These are phyloP conservation scores for Castanopsis chinensis DNA, from an alignment of 306 rosid genomes.

Conservation along the genomic window DNA sequence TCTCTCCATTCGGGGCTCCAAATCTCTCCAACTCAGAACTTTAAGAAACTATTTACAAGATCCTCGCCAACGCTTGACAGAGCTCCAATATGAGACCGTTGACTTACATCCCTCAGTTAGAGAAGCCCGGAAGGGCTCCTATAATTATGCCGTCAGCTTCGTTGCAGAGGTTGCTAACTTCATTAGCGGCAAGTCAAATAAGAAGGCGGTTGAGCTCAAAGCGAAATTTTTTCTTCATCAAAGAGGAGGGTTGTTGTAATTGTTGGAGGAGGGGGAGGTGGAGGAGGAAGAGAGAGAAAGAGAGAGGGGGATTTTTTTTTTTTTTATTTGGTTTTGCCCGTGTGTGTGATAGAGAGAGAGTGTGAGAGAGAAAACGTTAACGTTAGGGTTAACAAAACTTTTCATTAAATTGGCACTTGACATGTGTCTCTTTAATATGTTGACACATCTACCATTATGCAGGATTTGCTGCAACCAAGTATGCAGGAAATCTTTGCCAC, in stretches of 20 bases:
- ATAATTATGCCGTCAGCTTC: conserved; percentile 34
- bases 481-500: too few relatives aligned
- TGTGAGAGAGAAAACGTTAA: too few relatives aligned
- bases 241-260: conserved; percentile 16
- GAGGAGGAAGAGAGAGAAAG: too few relatives aligned
- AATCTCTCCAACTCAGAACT: conserved; percentile 57
- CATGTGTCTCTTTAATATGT: too few relatives aligned
- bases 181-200: conserved; percentile 75
- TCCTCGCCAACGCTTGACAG: conserved; percentile 68
- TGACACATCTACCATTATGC: too few relatives aligned
- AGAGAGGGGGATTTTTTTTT: too few relatives aligned
- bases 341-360: too few relatives aligned
- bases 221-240: conserved; percentile 41
- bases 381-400: too few relatives aligned
- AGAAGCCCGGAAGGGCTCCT: conserved; percentile 45
- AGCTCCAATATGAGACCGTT: conserved; percentile 67
- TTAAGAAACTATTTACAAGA: conserved; percentile 83
- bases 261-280: too few relatives aligned
- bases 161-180: conserved; percentile 70
- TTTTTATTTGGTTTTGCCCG: too few relatives aligned
- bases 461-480: too few relatives aligned
- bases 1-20: conserved; percentile 56
- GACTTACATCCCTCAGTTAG: conserved; percentile 77
- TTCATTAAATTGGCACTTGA: too few relatives aligned
- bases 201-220: conserved; percentile 76